Percentiles rank a stretch among this genome's conserved stretches.
Conservation (phyloP, 2,329 filamentous ascomycete species). For the Microcera coccophila region DNA sequence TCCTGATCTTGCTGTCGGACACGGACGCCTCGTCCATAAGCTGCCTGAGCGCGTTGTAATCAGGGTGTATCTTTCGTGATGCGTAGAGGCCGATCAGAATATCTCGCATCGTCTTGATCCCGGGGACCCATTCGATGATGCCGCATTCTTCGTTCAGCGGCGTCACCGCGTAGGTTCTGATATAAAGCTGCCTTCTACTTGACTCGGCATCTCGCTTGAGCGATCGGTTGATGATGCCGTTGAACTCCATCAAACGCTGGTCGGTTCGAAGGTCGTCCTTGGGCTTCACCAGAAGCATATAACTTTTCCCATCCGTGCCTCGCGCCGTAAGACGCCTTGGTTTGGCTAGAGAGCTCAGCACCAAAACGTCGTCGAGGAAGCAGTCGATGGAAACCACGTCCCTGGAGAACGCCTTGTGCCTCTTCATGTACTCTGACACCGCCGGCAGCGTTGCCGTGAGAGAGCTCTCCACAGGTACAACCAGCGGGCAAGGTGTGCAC, state of each 20-base stretch:
- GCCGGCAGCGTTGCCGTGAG: constrained; percentile 78
- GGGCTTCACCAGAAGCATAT: constrained; percentile 92
- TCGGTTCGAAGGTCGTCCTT: constrained; percentile 98
- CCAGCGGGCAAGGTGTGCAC: constrained; percentile 75
- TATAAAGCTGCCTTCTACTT: constrained; percentile 84
- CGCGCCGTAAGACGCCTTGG: constrained; percentile 84
- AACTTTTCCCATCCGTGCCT: constrained; percentile 82
- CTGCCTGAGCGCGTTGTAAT: constrained; percentile 64
- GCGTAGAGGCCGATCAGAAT: constrained; percentile 78
- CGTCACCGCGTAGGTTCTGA: constrained; percentile 95
- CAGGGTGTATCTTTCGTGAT: constrained; percentile 64
- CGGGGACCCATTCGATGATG: constrained; percentile 97
- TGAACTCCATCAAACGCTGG: constrained; percentile 98
- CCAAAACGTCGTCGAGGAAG: constrained; percentile 83
- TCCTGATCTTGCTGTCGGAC: constrained; percentile 55
- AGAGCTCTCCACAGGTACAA: constrained; percentile 83
- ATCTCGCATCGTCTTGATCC: constrained; percentile 88
- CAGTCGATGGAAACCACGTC: constrained; percentile 78
- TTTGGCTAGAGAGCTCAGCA: constrained; percentile 87
- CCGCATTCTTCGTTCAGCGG: constrained; percentile 97
- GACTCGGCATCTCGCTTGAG: constrained; percentile 89
- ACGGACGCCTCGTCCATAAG: constrained; percentile 61
- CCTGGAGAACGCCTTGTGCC: constrained; percentile 81
- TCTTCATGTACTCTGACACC: constrained; percentile 65
- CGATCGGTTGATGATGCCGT: constrained; percentile 93